These are phyloP conservation scores for Odontarrhena argentea DNA, from an alignment of 345 rosid species.

Conservation along the genomic window DNA sequence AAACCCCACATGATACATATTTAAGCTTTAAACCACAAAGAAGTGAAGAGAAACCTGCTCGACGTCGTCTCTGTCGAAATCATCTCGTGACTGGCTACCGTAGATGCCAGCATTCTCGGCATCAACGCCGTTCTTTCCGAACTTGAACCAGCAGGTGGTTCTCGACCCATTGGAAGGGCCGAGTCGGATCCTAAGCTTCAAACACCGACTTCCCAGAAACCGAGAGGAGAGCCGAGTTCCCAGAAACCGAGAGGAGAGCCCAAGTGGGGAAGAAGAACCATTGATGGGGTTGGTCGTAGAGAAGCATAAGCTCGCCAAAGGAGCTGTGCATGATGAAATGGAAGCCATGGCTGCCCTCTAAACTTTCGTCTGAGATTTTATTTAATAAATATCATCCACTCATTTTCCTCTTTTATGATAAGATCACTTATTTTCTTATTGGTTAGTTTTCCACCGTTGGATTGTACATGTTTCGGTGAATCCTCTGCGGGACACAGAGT, in stretches of 20 bases:
- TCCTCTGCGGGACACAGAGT: neutral
- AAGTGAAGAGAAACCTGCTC: slow-evolving; percentile 67
- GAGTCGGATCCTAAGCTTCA: slow-evolving; percentile 39
- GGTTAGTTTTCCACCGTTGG: slow-evolving; percentile 40
- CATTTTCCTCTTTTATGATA: slow-evolving; percentile 24
- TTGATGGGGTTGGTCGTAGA: slow-evolving; percentile 42
- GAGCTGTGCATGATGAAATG: slow-evolving; percentile 44
- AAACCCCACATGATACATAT: neutral
- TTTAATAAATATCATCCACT: slow-evolving; percentile 31
- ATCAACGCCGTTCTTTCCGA: slow-evolving; percentile 89
- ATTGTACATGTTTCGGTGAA: slow-evolving; percentile 44
- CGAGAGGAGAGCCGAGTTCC: too few species aligned
- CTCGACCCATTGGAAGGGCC: slow-evolving; percentile 80
- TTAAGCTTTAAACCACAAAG: neutral
- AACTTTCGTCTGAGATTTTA: slow-evolving; percentile 10
- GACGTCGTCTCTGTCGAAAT: slow-evolving; percentile 94
- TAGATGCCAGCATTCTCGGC: slow-evolving; percentile 96
- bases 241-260: slow-evolving; percentile 56
- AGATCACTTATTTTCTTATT: slow-evolving; percentile 27
- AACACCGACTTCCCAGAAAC: slow-evolving; percentile 55
- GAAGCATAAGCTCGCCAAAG: slow-evolving; percentile 35
- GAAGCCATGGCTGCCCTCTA: slow-evolving; percentile 49
- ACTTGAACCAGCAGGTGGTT: slow-evolving; percentile 79
- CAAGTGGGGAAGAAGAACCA: slow-evolving; percentile 38
- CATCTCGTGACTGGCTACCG: slow-evolving; percentile 86